phyloP scores from a whole-genome alignment of 805 yeast species.

The Jamesozyma piceae region DNA sequence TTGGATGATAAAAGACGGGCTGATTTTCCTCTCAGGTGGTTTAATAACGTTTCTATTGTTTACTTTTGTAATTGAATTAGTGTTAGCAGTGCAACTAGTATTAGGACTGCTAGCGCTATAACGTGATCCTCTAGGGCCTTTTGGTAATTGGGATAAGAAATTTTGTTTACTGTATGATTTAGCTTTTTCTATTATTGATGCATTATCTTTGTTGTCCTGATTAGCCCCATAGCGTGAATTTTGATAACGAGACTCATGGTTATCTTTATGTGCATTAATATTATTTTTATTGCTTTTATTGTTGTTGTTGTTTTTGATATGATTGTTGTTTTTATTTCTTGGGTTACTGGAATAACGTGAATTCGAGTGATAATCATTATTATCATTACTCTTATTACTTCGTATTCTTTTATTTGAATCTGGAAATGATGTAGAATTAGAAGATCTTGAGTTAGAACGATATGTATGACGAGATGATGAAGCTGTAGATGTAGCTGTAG shows the following conservation, averaged over 20 bases:
- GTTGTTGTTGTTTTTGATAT: no score
- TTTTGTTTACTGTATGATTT: not conserved
- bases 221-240: no score
- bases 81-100: not conserved
- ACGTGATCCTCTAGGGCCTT: slow-evolving; percentile 17
- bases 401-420: slow-evolving; percentile 3
- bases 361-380: not conserved
- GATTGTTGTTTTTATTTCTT: no score
- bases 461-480: not conserved
- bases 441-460: not conserved
- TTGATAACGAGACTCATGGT: no score
- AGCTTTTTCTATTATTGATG: not conserved
- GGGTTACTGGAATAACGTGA: no score
- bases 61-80: no score
- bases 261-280: no score
- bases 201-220: no score
- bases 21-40: not conserved
- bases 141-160: slow-evolving; percentile 13
- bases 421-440: not conserved
- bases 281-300: no score
- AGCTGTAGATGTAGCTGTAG: not conserved
- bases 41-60: not conserved
- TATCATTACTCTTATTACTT: not conserved
- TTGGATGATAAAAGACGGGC: slow-evolving; percentile 5
- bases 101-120: slow-evolving; percentile 1